phyloP scores from a whole-genome alignment of 495 filamentous ascomycete species.

The Achaetomiella virescens region DNA sequence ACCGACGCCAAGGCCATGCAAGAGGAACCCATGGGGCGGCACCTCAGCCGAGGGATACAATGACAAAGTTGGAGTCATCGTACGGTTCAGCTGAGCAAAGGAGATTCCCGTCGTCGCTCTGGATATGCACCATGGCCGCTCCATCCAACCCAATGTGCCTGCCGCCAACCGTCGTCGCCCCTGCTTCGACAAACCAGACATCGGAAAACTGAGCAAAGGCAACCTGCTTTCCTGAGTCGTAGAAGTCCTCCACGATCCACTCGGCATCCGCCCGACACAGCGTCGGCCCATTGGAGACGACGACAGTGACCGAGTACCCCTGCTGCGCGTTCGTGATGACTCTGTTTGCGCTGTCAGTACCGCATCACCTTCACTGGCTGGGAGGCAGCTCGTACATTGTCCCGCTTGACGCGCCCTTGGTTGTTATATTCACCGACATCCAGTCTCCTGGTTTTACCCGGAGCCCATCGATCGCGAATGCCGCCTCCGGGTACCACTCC shows the following conservation, averaged over 20 bases:
- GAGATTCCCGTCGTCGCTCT: conserved; percentile 14
- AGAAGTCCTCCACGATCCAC: conserved; percentile 39
- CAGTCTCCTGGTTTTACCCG: conserved; percentile 48
- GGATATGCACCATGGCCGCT: conserved; percentile 25
- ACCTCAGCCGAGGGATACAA: conserved; percentile 1
- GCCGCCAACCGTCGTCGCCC: conserved; percentile 18
- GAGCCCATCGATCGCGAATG: conserved; percentile 44
- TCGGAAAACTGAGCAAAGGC: conserved; percentile 31
- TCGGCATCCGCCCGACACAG: conserved; percentile 31
- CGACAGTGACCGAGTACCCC: conserved; percentile 43
- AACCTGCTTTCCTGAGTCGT: conserved; percentile 23
- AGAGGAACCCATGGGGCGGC: no score
- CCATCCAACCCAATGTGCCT: conserved; percentile 21
- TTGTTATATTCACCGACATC: conserved; percentile 46
- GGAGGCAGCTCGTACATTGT: conserved; percentile 26
- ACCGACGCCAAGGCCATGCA: no score
- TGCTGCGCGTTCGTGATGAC: conserved; percentile 46
- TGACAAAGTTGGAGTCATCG: conserved; percentile 23
- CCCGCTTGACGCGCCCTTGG: conserved; percentile 39
- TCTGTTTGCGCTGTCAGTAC: conserved; percentile 5
- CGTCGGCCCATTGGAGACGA: conserved; percentile 29
- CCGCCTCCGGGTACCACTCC: conserved; percentile 56
- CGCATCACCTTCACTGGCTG: neutral
- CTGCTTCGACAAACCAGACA: conserved; percentile 31
- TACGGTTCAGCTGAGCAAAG: conserved; percentile 22